Evolutionary conservation across 768 basidiomycete genomes (phyloP), one percentile per base, ranked within the genome.

Genomic region (Phlebiopsis gigantea): DNA sequence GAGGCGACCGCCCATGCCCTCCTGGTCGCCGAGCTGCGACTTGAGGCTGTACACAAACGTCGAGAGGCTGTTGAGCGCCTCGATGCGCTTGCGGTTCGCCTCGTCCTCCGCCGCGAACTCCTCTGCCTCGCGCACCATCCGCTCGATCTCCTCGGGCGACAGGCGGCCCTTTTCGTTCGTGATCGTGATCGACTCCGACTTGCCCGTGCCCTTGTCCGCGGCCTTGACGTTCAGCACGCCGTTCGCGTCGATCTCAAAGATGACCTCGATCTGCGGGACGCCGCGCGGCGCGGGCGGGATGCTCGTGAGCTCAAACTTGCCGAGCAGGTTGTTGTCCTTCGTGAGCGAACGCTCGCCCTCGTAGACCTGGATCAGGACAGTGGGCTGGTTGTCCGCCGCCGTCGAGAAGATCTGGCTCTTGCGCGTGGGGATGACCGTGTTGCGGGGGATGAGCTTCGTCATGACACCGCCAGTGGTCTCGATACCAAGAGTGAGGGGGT

Each of bases 381-480:
- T 94, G 46, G 90, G 92, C 75, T 98, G 89, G 79, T 92, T 93
- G 68, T 93, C 90, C 51, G 90, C 87, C 50, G 90, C 88, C 21
- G 87, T 88, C 5, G 86, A 88, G 78, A 90, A 91, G 69, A 89
- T 96, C 76, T 98, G 94, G 60, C 85, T 85, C 81, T 98, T 98
- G 79, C 90, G 88, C 65, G 95, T 98, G 58, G 96, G 96, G 70
- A 98, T 94, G 68, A 96, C 93, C 43, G 96, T 98, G 85, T 98
- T 98, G 65, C 96, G 88, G 59, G 93, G 82, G 66, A 99, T 98
- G 67, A 99, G 81, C 75, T 96, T 97, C 63, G 94, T 98, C 80
- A 98, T 92, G 65, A 98, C 94, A 71, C 94, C 93, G 67, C 96
- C 94, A 39, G 95, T 96, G 65, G 95, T 98, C 82, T 98, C 96